Evolutionary conservation across 1,284 basidiomycete genomes (phyloP).

Genomic region (Ceratobasidium sp.): DNA sequence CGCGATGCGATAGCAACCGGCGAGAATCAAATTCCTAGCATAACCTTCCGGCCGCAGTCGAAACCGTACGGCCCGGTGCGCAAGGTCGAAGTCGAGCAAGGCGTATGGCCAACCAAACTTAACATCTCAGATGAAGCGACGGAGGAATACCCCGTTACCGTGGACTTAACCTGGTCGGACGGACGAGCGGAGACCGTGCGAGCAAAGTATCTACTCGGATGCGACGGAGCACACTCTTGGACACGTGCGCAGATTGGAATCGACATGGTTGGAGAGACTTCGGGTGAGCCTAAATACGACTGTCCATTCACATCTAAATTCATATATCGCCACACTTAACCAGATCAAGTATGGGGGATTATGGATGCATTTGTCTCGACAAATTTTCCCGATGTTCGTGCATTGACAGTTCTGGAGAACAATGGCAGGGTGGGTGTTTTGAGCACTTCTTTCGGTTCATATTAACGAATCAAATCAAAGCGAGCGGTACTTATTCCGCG

Average conservation of each 20-base stretch:
- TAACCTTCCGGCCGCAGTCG: background rate
- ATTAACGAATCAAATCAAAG: background rate
- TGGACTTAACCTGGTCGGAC: conserved; percentile 45
- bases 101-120: conserved; percentile 61
- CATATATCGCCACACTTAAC: background rate
- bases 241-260: conserved; percentile 71
- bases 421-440: conserved; percentile 15
- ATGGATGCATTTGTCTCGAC: conserved; percentile 73
- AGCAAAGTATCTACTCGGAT: conserved; percentile 68
- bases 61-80: conserved; percentile 40
- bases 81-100: conserved; percentile 64
- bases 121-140: conserved; percentile 54
- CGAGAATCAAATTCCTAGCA: background rate
- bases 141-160: conserved; percentile 62
- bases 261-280: conserved; percentile 77
- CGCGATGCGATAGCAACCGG: conserved; percentile 61
- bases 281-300: conserved; percentile 52
- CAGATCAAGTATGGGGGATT: conserved; percentile 81
- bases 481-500: conserved; percentile 7
- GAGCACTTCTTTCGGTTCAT: no score
- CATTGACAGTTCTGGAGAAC: conserved; percentile 20
- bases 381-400: conserved; percentile 81
- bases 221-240: conserved; percentile 82
- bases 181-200: conserved; percentile 57
- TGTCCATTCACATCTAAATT: background rate